Evolutionary conservation across 345 rosid species (phyloP), one percentile per base, ranked within the genome.

Genomic region (Citrus trifoliata): DNA sequence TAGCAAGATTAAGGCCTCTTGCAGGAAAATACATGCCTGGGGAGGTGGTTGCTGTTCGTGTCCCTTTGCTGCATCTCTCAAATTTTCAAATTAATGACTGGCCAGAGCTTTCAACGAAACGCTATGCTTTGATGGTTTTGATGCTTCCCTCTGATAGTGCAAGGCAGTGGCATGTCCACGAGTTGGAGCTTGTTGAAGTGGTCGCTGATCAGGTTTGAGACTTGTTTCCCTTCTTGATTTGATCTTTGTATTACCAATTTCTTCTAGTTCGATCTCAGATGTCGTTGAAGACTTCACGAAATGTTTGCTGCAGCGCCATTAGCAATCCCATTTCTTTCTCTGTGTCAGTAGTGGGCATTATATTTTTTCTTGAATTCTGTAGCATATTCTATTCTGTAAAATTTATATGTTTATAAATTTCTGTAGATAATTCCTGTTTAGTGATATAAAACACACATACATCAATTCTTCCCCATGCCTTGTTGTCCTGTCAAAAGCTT

Each of bases 111-210:
- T 93, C 98, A 24, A 93, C 98, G 7, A 97, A 92, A 78, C 87
- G 94, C 65, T 97, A 94, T 76, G 99, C 99, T 72, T 81, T 97
- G 83, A 92, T 94, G 99, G 99, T 97, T 28, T 85, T 97, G 87
- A 93, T 94, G 95, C 98, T 94, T 73, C 98, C 99, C 35, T 93
- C 98, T 7, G 95, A 97, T 83, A 97, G 98, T 88, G 98, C 99
- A 1, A 90, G 99, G 85, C 97, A 94, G 77, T 97, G 99, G 99
- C 99, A 93, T 86, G 89, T 90, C 73, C 95, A 97, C 75, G 98
- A 97, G 88, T 79, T 97, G 88, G 99, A 97, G 82, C 95, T 97
- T 53, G 98, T 97, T 63, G 99, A 97, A 97, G 99, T 94, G 2
- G 98, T 97, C 51, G 98, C 99, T 81, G 98, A 96, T 83, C 99